A percentile compares a stretch with the other conserved stretches of the same genome.
phyloP scores from a whole-genome alignment of 371 early-diverging fungal genomes.

The Modicella reniformis region DNA sequence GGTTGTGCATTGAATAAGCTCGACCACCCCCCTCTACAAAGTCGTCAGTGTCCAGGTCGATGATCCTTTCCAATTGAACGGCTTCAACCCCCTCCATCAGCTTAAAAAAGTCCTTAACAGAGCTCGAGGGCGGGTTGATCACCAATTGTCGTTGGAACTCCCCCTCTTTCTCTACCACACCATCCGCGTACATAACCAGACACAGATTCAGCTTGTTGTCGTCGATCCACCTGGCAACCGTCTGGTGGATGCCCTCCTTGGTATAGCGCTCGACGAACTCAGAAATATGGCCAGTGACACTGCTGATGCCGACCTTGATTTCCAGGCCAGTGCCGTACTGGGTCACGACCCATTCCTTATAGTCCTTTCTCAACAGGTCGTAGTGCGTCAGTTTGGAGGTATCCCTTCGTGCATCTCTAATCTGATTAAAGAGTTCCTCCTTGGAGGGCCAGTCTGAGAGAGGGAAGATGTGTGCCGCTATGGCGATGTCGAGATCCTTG shows the following conservation, averaged over 20 bases:
- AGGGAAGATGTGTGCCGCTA: constrained; percentile 53
- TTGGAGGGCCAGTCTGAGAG: constrained; percentile 8
- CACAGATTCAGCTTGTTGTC: constrained; percentile 64
- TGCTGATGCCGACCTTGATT: constrained; percentile 73
- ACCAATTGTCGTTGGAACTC: constrained; percentile 74
- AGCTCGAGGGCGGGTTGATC: constrained; percentile 56
- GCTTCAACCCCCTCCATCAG: constrained; percentile 43
- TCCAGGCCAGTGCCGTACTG: constrained; percentile 40
- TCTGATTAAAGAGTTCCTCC: constrained; percentile 55
- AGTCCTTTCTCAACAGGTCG: constrained; percentile 80
- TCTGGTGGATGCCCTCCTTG: constrained; percentile 21
- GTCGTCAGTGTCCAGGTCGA: constrained; percentile 12
- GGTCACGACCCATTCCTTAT: constrained; percentile 69
- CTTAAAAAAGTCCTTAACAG: constrained; percentile 25
- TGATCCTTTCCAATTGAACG: constrained; percentile 30
- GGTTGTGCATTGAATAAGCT: constrained; percentile 65
- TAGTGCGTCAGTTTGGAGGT: constrained; percentile 60
- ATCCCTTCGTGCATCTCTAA: constrained; percentile 67
- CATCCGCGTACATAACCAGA: constrained; percentile 70
- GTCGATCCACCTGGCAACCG: constrained; percentile 51
- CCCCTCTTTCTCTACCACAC: constrained; percentile 52
- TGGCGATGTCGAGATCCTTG: constrained; percentile 62
- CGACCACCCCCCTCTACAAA: constrained; percentile 28
- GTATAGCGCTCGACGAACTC: constrained; percentile 58
- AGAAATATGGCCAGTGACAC: constrained; percentile 66